These are phyloP conservation scores for Ceratobasidium sp. DNA, from an alignment of 1,284 basidiomycete genomes.

Conservation along the genomic window DNA sequence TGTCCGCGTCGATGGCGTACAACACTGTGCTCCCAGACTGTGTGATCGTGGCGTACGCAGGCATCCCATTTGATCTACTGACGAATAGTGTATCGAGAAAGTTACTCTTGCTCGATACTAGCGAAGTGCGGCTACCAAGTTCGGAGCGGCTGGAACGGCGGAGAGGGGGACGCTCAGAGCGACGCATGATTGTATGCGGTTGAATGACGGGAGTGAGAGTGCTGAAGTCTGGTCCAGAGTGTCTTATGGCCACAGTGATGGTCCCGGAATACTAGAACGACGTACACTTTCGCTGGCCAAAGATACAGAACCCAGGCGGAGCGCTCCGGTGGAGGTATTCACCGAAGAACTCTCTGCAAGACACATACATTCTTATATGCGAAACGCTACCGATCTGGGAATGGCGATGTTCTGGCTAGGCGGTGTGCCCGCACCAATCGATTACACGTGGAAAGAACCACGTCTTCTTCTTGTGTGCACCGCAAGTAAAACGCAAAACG, in stretches of 20 bases:
- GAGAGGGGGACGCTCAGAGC: not conserved
- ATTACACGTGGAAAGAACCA: constrained; percentile 30
- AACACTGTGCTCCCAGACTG: not conserved
- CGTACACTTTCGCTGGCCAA: not conserved
- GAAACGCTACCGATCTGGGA: not conserved
- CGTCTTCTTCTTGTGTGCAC: not conserved
- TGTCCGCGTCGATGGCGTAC: constrained; percentile 18
- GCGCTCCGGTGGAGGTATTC: constrained; percentile 16
- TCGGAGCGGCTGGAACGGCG: constrained; percentile 3
- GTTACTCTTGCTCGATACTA: not conserved
- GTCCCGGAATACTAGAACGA: not conserved
- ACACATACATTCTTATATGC: constrained; percentile 5
- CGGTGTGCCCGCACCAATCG: not conserved
- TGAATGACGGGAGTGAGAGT: not conserved
- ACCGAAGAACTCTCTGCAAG: not conserved
- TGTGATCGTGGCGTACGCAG: constrained; percentile 34
- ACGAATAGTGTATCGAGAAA: constrained; percentile 32
- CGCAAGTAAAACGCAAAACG: constrained; percentile 12
- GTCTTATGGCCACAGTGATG: not conserved
- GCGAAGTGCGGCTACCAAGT: not conserved
- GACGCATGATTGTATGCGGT: constrained; percentile 16
- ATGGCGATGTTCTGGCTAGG: not conserved
- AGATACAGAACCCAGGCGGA: not conserved
- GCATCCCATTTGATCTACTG: not conserved
- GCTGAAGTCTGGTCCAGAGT: not conserved